Percentiles rank a stretch among this genome's conserved stretches.
Conservation (phyloP, 192 early-diverging fungal genomes). For the Backusella macrospora region DNA sequence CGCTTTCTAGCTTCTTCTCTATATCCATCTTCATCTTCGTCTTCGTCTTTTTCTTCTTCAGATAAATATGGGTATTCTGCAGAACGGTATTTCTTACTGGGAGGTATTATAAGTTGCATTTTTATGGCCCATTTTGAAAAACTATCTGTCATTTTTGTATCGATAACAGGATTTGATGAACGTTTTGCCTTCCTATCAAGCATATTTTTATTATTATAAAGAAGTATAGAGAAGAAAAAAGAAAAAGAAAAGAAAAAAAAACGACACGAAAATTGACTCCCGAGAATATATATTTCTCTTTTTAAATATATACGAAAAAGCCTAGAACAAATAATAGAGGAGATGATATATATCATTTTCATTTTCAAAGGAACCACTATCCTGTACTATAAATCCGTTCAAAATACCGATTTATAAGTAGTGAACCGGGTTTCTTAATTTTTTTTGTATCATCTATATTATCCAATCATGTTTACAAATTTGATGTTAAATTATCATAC, state of each 20-base stretch:
- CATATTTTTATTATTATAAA: neutral
- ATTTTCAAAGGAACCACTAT: slow-evolving; percentile 1
- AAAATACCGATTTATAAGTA: slow-evolving; percentile 4
- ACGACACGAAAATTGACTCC: neutral
- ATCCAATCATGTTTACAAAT: neutral
- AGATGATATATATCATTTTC: too few species aligned
- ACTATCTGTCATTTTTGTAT: neutral
- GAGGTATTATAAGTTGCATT: neutral
- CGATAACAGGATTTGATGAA: neutral
- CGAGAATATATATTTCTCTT: slow-evolving; percentile 7
- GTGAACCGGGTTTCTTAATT: slow-evolving; percentile 1
- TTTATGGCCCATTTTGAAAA: slow-evolving; percentile 8
- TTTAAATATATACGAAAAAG: neutral
- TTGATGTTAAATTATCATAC: neutral
- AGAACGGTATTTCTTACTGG: neutral
- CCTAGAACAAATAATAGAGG: slow-evolving; percentile 15
- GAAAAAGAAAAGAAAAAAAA: neutral
- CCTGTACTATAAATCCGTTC: slow-evolving; percentile 7
- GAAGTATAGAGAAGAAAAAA: neutral
- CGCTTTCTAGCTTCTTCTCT: neutral
- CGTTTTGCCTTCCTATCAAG: neutral
- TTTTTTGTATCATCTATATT: neutral
- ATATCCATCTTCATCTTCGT: neutral
- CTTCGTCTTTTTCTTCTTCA: neutral
- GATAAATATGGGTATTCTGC: too few species aligned